Conservation (phyloP, 164 flowering plant genomes). For the Euptelea pleiosperma region DNA sequence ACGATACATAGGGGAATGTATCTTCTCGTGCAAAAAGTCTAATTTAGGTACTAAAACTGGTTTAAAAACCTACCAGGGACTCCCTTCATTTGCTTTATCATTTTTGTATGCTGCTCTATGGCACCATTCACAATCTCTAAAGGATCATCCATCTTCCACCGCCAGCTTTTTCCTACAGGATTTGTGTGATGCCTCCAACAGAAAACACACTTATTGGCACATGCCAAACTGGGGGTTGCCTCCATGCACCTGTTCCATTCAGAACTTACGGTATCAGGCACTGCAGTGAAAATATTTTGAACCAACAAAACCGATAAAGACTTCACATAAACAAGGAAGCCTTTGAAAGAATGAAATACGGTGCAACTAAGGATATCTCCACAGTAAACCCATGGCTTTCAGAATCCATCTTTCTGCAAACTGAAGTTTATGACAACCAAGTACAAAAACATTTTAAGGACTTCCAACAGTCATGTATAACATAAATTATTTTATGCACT, state of each 20-base stretch:
- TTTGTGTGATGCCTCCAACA: slow-evolving; percentile 99
- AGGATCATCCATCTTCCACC: slow-evolving; percentile 98
- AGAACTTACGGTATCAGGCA: not conserved
- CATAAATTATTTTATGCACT: too few species aligned
- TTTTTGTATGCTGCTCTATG: slow-evolving; percentile 77
- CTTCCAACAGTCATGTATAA: too few species aligned
- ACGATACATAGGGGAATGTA: too few species aligned
- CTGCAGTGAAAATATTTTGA: not conserved
- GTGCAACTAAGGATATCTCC: too few species aligned
- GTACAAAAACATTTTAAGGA: too few species aligned
- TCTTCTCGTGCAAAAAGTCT: too few species aligned
- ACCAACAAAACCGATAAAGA: not conserved
- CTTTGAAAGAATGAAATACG: not conserved
- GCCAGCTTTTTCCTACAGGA: slow-evolving; percentile 98
- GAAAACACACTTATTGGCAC: slow-evolving; percentile 99
- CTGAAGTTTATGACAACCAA: too few species aligned
- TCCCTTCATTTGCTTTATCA: slow-evolving; percentile 99
- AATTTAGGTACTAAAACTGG: too few species aligned
- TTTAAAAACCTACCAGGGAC: slow-evolving; percentile 77
- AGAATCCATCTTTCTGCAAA: too few species aligned
- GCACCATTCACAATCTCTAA: slow-evolving; percentile 81
- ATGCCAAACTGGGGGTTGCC: slow-evolving; percentile 95
- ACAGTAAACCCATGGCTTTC: too few species aligned
- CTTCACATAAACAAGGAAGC: not conserved
- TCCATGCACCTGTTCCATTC: slow-evolving; percentile 89